These are phyloP conservation scores for Suillus placidus DNA, from an alignment of 768 basidiomycete genomes.

Conservation along the genomic window DNA sequence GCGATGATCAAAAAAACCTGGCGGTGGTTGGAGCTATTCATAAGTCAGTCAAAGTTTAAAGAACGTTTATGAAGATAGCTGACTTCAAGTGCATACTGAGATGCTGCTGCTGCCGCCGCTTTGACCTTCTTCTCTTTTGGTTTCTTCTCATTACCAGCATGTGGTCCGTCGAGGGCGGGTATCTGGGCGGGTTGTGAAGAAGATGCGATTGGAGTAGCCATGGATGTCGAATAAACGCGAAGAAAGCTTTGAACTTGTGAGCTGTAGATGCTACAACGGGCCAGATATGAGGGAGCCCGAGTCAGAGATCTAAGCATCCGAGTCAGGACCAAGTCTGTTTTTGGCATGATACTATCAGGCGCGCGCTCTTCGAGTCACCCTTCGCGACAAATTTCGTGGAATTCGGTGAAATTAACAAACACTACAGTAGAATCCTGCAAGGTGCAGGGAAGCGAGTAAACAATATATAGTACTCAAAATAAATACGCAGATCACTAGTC, in stretches of 20 bases:
- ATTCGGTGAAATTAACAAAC: neutral
- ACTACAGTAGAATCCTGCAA: neutral
- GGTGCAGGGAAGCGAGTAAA: neutral
- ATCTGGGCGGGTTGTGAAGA: constrained; percentile 53
- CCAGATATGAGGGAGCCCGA: constrained; percentile 31
- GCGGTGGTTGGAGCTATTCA: constrained; percentile 73
- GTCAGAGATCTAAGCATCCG: constrained; percentile 39
- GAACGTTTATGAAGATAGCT: constrained; percentile 14
- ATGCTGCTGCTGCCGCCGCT: constrained; percentile 26
- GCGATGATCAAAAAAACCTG: constrained; percentile 87
- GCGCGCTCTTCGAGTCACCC: constrained; percentile 7
- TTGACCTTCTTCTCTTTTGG: constrained; percentile 51
- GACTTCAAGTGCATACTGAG: constrained; percentile 69
- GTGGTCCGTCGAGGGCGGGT: constrained; percentile 48
- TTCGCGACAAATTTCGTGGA: neutral
- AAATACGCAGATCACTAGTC: constrained; percentile 32
- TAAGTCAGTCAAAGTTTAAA: neutral
- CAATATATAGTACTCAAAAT: constrained; percentile 13
- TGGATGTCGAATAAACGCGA: constrained; percentile 38
- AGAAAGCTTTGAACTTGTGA: constrained; percentile 13
- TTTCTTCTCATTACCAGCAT: constrained; percentile 40
- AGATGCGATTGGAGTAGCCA: constrained; percentile 59
- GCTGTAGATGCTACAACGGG: constrained; percentile 23
- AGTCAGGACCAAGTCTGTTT: constrained; percentile 17
- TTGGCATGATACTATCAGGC: constrained; percentile 22